phyloP scores from a whole-genome alignment of 2,329 filamentous ascomycete species.

The Colletotrichum australisinense region DNA sequence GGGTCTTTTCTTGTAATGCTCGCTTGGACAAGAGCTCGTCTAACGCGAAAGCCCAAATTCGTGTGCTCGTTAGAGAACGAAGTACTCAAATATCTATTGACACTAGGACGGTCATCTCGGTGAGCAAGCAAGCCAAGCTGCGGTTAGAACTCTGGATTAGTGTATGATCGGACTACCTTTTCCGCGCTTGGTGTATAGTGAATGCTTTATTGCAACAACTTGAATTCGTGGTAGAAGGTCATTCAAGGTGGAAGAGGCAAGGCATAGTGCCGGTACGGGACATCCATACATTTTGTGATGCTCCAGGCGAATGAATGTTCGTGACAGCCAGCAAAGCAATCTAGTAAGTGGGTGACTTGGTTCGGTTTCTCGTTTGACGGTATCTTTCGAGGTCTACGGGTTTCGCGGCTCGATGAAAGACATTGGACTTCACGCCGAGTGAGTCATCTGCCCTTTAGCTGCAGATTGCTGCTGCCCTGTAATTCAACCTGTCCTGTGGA shows the following conservation, averaged over 20 bases:
- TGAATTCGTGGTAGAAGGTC: neutral
- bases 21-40: constrained; percentile 69
- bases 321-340: neutral
- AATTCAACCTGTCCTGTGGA: neutral
- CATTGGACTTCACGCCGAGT: constrained; percentile 2
- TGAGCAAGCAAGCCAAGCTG: neutral
- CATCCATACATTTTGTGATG: neutral
- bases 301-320: neutral
- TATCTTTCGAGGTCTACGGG: neutral
- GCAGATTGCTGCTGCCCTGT: neutral
- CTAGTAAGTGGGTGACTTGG: neutral
- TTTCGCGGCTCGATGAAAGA: neutral
- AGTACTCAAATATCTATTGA: constrained; percentile 28
- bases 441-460: constrained; percentile 3
- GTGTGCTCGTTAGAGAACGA: constrained; percentile 55
- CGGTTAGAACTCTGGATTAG: neutral
- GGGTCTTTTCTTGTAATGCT: constrained; percentile 73
- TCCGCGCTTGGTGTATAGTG: neutral
- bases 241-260: neutral
- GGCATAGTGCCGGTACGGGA: neutral
- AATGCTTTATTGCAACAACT: neutral
- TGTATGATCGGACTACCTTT: neutral
- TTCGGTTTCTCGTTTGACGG: too few species aligned
- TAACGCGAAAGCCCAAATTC: constrained; percentile 75
- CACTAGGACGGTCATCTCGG: neutral